phyloP scores from a whole-genome alignment of 371 early-diverging fungal species.

The Mucor racemosus region DNA sequence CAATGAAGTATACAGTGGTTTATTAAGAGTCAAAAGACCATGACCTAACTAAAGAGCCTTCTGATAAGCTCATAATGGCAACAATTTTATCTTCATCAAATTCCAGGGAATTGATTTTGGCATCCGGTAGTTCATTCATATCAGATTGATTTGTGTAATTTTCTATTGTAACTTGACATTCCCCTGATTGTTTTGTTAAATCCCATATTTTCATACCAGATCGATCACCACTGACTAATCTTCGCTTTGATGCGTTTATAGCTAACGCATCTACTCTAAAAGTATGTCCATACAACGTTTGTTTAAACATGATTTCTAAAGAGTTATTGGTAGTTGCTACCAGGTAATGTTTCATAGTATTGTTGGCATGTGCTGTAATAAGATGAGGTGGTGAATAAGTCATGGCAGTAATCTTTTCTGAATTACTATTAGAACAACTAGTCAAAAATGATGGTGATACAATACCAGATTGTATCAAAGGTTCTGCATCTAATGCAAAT shows the following conservation, averaged over 20 bases:
- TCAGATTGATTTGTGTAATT: conserved; percentile 12
- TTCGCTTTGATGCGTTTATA: conserved; percentile 27
- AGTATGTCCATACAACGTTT: conserved; percentile 53
- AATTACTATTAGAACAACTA: background rate
- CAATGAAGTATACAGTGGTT: background rate
- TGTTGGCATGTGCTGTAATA: conserved; percentile 54
- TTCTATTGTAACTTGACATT: conserved; percentile 9
- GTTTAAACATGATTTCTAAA: conserved; percentile 36
- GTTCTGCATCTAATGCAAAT: conserved; percentile 26
- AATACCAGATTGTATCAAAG: conserved; percentile 5
- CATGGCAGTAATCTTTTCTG: conserved; percentile 35
- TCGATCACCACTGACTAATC: conserved; percentile 51
- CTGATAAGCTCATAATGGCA: conserved; percentile 21
- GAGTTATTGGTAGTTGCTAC: conserved; percentile 16
- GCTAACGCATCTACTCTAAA: conserved; percentile 48
- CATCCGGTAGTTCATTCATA: conserved; percentile 24
- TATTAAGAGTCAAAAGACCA: conserved; percentile 29
- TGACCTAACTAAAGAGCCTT: conserved; percentile 19
- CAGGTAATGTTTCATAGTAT: conserved; percentile 54
- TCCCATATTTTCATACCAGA: conserved; percentile 54
- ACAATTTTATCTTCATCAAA: conserved; percentile 46
- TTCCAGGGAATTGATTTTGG: conserved; percentile 30
- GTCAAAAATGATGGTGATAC: background rate
- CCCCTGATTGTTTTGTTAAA: conserved; percentile 11
- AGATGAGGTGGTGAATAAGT: conserved; percentile 46